phyloP scores from a whole-genome alignment of 1,139 yeast species.

The Blastobotrys proliferans region DNA sequence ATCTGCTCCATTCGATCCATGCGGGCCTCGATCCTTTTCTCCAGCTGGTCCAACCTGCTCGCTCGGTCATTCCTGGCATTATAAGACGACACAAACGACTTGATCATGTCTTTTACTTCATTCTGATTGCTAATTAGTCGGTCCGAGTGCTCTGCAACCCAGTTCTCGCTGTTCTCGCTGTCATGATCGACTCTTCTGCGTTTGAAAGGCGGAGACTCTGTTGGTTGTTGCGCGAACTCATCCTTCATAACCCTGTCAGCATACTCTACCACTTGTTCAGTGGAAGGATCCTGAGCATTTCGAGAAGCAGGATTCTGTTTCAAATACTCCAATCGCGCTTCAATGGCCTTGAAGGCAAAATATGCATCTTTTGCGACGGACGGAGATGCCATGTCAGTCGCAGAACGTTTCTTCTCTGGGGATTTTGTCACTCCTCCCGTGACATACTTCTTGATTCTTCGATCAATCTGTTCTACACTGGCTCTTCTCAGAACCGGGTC shows the following conservation, averaged over 20 bases:
- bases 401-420: background rate
- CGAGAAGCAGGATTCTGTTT: constrained; percentile 1
- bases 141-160: background rate
- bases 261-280: background rate
- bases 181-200: background rate
- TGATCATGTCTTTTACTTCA: no score
- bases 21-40: no score
- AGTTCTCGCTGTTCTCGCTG: background rate
- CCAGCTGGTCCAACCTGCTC: no score
- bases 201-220: background rate
- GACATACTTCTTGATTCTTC: constrained; percentile 4
- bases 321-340: constrained; percentile 3
- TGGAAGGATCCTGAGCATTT: background rate
- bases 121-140: no score
- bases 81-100: no score
- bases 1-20: no score
- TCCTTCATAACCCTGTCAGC: constrained; percentile 4
- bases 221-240: background rate
- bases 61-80: no score
- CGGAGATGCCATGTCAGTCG: background rate
- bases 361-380: constrained; percentile 5
- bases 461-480: constrained; percentile 5
- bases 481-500: background rate
- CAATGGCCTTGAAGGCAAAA: constrained; percentile 4
- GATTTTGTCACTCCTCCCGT: background rate